Conservation (phyloP, 257 asterid species). For the Ajuga chamaepitys region DNA sequence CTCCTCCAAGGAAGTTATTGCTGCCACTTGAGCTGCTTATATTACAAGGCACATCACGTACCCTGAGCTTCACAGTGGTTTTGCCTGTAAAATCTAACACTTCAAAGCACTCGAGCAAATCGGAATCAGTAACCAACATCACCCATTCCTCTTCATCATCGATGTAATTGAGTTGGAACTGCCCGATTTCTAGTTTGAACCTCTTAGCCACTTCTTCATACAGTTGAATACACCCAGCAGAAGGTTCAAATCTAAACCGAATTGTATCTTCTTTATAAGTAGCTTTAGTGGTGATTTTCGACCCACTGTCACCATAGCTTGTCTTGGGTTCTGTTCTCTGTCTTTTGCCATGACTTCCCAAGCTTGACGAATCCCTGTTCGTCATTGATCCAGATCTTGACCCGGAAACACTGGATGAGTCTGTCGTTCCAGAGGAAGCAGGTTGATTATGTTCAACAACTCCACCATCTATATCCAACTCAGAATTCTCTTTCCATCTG, state of each 20-base stretch:
- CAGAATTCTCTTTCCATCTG: slow-evolving; percentile 3
- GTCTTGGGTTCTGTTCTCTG: slow-evolving; percentile 16
- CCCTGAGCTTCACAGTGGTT: slow-evolving; percentile 40
- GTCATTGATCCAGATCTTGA: slow-evolving; percentile 39
- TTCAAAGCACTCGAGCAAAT: slow-evolving; percentile 61
- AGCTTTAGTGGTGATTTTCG: slow-evolving; percentile 51
- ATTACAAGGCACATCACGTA: slow-evolving; percentile 33
- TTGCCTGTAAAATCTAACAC: slow-evolving; percentile 37
- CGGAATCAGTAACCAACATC: slow-evolving; percentile 60
- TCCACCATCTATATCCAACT: slow-evolving; percentile 20
- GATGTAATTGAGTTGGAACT: slow-evolving; percentile 63
- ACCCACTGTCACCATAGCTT: slow-evolving; percentile 28
- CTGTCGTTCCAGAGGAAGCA: slow-evolving; percentile 48
- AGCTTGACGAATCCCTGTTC: slow-evolving; percentile 41
- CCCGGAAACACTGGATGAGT: slow-evolving; percentile 45
- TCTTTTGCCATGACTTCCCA: slow-evolving; percentile 23
- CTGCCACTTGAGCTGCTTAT: slow-evolving; percentile 66
- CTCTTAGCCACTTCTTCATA: slow-evolving; percentile 60
- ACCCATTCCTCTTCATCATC: slow-evolving; percentile 85
- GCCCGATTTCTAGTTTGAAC: slow-evolving; percentile 43
- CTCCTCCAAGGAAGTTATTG: slow-evolving; percentile 29
- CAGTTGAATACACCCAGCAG: slow-evolving; percentile 40
- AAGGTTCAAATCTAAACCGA: slow-evolving; percentile 53
- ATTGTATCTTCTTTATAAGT: slow-evolving; percentile 52
- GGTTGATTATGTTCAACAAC: slow-evolving; percentile 35